Conservation (phyloP, 768 basidiomycete genomes). For the Gymnopilus dilepis region DNA sequence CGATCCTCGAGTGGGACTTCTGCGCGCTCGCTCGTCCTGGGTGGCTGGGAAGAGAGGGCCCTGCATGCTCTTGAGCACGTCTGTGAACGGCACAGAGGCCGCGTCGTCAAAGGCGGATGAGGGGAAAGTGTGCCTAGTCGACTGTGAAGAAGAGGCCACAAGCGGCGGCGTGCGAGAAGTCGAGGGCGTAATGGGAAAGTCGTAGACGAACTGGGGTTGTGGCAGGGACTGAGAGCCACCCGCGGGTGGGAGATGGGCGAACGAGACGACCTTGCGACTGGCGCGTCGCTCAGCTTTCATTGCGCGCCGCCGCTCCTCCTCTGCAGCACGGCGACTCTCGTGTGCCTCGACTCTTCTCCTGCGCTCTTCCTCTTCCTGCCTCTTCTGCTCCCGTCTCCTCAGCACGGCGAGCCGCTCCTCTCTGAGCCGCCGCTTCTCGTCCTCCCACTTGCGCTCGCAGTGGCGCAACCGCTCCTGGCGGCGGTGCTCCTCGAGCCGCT, state of each 20-base stretch:
- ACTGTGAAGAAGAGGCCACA: slow-evolving; percentile 1
- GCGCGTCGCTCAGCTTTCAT: slow-evolving; percentile 25
- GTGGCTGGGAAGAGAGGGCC: slow-evolving; percentile 60
- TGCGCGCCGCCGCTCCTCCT: slow-evolving; percentile 29
- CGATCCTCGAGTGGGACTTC: slow-evolving; percentile 19
- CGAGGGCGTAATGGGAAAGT: slow-evolving; percentile 24
- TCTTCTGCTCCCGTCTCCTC: slow-evolving; percentile 36
- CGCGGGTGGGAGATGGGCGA: slow-evolving; percentile 11
- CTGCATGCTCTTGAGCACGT: slow-evolving; percentile 62
- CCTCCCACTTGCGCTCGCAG: slow-evolving; percentile 55
- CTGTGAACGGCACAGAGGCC: slow-evolving; percentile 55
- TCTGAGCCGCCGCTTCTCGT: slow-evolving; percentile 48
- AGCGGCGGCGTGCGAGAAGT: slow-evolving; percentile 14
- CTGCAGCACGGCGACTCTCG: slow-evolving; percentile 27
- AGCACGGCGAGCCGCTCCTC: slow-evolving; percentile 42
- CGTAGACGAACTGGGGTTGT: slow-evolving; percentile 23
- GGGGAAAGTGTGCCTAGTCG: slow-evolving; percentile 31
- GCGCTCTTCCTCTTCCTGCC: slow-evolving; percentile 31
- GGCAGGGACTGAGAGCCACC: slow-evolving; percentile 12
- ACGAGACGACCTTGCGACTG: slow-evolving; percentile 27
- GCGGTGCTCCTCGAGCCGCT: slow-evolving; percentile 38
- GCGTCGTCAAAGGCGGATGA: slow-evolving; percentile 38
- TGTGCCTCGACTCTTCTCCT: slow-evolving; percentile 35
- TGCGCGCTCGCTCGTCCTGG: slow-evolving; percentile 29
- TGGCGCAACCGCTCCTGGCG: slow-evolving; percentile 47